Evolutionary conservation across 495 filamentous ascomycete species (phyloP).

Genomic region (Umbilicaria muhlenbergii): DNA sequence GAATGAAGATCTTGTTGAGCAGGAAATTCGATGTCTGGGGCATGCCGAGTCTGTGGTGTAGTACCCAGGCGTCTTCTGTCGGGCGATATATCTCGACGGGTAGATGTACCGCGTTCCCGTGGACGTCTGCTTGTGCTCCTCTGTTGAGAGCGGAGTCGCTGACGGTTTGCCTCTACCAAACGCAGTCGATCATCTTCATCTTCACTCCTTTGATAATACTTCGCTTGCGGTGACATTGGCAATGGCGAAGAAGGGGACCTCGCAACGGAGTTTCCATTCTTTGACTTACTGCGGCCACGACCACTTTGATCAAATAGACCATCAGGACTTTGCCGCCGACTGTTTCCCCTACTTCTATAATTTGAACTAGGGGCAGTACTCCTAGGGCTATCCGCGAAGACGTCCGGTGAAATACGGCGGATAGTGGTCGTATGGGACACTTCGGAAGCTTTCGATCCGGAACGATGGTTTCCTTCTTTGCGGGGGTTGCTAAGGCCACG

Average conservation of each 20-base stretch:
- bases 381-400: constrained; percentile 1
- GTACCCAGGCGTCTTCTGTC: constrained; percentile 20
- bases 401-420: constrained; percentile 12
- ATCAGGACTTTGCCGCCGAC: constrained; percentile 35
- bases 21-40: too few species aligned
- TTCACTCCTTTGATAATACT: constrained; percentile 14
- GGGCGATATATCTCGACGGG: constrained; percentile 30
- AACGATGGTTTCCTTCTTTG: constrained; percentile 9
- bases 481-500: constrained; percentile 3
- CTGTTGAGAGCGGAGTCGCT: constrained; percentile 43
- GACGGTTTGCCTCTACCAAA: constrained; percentile 42
- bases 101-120: constrained; percentile 29
- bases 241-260: constrained; percentile 72
- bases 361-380: constrained; percentile 7
- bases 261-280: constrained; percentile 36
- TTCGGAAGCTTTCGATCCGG: constrained; percentile 14
- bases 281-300: constrained; percentile 34
- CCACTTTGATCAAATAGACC: constrained; percentile 22
- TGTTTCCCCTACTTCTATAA: constrained; percentile 18
- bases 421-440: constrained; percentile 9
- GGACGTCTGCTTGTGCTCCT: constrained; percentile 44
- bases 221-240: constrained; percentile 40
- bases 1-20: constrained; percentile 12
- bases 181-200: constrained; percentile 47
- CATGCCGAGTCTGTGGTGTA: too few species aligned